Evolutionary conservation across 441 rosid species (phyloP).

Genomic region (Populus hybrid): DNA sequence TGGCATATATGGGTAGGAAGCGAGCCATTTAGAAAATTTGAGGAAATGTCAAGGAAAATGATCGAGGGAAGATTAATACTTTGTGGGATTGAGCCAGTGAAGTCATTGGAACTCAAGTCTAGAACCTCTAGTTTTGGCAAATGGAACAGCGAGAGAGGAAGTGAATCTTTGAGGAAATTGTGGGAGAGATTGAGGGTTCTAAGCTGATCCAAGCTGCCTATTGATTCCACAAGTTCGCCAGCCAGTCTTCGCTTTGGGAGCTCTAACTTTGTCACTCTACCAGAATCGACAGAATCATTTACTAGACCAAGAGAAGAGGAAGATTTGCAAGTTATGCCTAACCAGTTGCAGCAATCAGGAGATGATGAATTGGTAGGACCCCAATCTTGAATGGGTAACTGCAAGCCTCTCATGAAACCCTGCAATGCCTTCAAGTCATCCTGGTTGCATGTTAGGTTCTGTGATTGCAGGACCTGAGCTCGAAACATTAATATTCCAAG

Average conservation of each 20-base stretch:
- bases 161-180: slow-evolving; percentile 38
- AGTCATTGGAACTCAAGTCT: slow-evolving; percentile 55
- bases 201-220: slow-evolving; percentile 33
- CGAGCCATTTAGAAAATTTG: slow-evolving; percentile 42
- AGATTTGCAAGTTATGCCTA: slow-evolving; percentile 52
- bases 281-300: slow-evolving; percentile 15
- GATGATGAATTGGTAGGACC: slow-evolving; percentile 18
- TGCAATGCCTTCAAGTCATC: slow-evolving; percentile 48
- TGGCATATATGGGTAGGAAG: slow-evolving; percentile 50
- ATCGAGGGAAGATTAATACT: slow-evolving; percentile 45
- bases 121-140: slow-evolving; percentile 39
- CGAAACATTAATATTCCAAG: slow-evolving; percentile 27
- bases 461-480: slow-evolving; percentile 28
- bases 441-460: slow-evolving; percentile 42
- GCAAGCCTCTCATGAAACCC: slow-evolving; percentile 39
- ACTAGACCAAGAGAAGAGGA: slow-evolving; percentile 31
- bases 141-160: slow-evolving; percentile 48
- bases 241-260: slow-evolving; percentile 33
- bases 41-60: slow-evolving; percentile 40
- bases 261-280: slow-evolving; percentile 47
- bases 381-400: slow-evolving; percentile 43
- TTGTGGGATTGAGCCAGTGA: slow-evolving; percentile 42
- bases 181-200: slow-evolving; percentile 38
- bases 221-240: slow-evolving; percentile 24
- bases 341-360: slow-evolving; percentile 60